Evolutionary conservation across 1,139 yeast species (phyloP).

Genomic region (Saccharomyces hybrid): DNA sequence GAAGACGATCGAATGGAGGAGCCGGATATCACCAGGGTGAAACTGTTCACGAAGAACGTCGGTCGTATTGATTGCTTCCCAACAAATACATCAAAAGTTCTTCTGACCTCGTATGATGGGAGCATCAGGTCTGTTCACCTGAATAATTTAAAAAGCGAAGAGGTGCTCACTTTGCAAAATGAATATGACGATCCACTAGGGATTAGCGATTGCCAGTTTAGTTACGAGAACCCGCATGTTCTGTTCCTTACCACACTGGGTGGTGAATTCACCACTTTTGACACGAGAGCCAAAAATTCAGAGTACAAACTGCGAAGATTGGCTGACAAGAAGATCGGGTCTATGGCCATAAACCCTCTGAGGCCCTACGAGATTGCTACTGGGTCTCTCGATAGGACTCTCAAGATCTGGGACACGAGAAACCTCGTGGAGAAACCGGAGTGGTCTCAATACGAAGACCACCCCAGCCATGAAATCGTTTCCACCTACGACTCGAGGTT

Average conservation of each 20-base stretch:
- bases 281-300: slow-evolving; percentile 42
- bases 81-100: slow-evolving; percentile 45
- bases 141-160: slow-evolving; percentile 49
- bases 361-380: slow-evolving; percentile 60
- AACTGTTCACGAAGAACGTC: slow-evolving; percentile 70
- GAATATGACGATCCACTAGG: slow-evolving; percentile 48
- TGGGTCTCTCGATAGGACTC: slow-evolving; percentile 77
- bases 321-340: slow-evolving; percentile 88
- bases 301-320: slow-evolving; percentile 41
- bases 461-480: slow-evolving; percentile 29
- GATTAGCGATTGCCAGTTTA: slow-evolving; percentile 48
- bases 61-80: slow-evolving; percentile 53
- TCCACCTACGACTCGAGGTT: slow-evolving; percentile 67
- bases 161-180: slow-evolving; percentile 47
- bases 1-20: slow-evolving; percentile 39
- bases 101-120: slow-evolving; percentile 81
- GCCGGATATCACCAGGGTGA: slow-evolving; percentile 57
- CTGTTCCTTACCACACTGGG: slow-evolving; percentile 67
- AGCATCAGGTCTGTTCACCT: slow-evolving; percentile 69
- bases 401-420: slow-evolving; percentile 82
- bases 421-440: slow-evolving; percentile 39
- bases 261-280: slow-evolving; percentile 71
- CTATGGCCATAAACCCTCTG: slow-evolving; percentile 70
- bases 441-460: slow-evolving; percentile 42
- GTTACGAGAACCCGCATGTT: slow-evolving; percentile 46